Conservation (phyloP, 805 yeast genomes). For the Yarrowia divulgata region DNA sequence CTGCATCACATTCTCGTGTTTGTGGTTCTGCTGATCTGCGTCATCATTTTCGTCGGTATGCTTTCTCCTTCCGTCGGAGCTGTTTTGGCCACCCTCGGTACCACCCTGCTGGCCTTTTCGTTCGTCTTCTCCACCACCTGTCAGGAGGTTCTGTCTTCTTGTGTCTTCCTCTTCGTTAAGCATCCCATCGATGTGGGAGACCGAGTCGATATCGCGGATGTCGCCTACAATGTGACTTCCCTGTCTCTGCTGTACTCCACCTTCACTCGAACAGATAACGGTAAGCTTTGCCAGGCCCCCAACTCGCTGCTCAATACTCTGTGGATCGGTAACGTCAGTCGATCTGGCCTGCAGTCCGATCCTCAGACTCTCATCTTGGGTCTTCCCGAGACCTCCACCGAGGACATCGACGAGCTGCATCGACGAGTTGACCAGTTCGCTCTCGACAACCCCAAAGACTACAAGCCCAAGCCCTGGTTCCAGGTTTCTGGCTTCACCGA, state of each 20-base stretch:
- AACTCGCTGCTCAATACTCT: constrained; percentile 51
- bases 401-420: constrained; percentile 49
- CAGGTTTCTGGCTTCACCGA: constrained; percentile 50
- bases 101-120: constrained; percentile 52
- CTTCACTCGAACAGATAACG: constrained; percentile 47
- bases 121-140: constrained; percentile 52
- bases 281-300: constrained; percentile 51
- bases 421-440: constrained; percentile 47
- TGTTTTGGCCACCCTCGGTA: constrained; percentile 54
- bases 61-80: constrained; percentile 53
- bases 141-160: constrained; percentile 53
- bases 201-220: constrained; percentile 47
- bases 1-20: constrained; percentile 51
- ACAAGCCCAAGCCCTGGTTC: constrained; percentile 48
- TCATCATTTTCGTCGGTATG: constrained; percentile 53
- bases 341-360: constrained; percentile 50
- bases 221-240: constrained; percentile 48
- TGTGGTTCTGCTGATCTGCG: constrained; percentile 49
- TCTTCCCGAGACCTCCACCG: constrained; percentile 51
- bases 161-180: constrained; percentile 53
- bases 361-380: constrained; percentile 47
- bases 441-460: constrained; percentile 51
- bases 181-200: constrained; percentile 56
- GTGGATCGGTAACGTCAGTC: constrained; percentile 52
- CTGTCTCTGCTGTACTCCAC: constrained; percentile 52